Base-by-base conservation (phyloP, 495 filamentous ascomycete species). In the Aspergillus diversus region DNA sequence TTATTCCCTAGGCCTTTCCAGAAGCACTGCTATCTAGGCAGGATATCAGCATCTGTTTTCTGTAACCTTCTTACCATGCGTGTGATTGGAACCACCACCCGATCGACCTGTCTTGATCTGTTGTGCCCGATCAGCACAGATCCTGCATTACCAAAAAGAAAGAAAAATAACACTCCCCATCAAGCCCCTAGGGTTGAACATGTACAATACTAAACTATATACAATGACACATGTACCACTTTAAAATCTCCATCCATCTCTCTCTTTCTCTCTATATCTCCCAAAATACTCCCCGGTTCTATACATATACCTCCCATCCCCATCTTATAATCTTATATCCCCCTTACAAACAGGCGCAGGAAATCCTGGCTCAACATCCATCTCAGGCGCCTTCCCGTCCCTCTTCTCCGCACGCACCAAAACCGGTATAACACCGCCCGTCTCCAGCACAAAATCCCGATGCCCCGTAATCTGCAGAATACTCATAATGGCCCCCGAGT, bases 401-500 rank as follows among this genome's bases (percentile, higher is more conserved):
- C 77, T 55, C 32, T 61, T 73, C 70, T 84, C 77, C 5, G 80
- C 88, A 65, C 80, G 84, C 15, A 92, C 83, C 34, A 92, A 72
- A 15, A 90, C 86, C 0, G 90, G 88, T 62, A 93, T 90, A 5
- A 90, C 82, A 17, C 83, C 89, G 6, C 90, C 89, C 1, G 90
- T 92, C 43, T 75, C 79, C 55, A 92, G 67, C 3, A 77, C 69
- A 73, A 92, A 92, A n/a, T 47, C 34, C n/a, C 83, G 81, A 74
- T 93, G 90, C 2, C 84, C 84, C 35, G 90, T 53, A 68, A 82
- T 83, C 67, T 83, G 73, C 63, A 92, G 68, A 11, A 88, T 79
- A 57, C 80, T 82, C 8, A 73, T 81, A 65, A 91, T 91, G 52
- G 88, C 86, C 9, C 88, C 89, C 0, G 85, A 88, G 74, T 93